Base-by-base conservation (phyloP, 257 asterid species). In the Gentiana macrophylla region DNA sequence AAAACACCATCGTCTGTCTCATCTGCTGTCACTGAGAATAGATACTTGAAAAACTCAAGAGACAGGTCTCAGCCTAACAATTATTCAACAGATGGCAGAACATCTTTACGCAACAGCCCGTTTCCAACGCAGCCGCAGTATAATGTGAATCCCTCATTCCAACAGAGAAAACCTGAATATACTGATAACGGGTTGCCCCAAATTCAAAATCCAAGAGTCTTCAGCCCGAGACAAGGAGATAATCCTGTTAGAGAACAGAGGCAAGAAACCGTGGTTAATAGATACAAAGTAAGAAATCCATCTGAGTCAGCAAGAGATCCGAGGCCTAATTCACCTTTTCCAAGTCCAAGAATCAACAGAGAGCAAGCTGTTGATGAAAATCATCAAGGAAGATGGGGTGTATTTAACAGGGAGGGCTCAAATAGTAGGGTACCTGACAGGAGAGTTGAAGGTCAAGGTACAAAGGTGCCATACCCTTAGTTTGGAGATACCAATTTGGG, bases 251-350 rank as follows among this genome's bases (percentile, higher is more conserved):
- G 38, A 9, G 72, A 64, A 55, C 74, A 67, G 61, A 67, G 55
- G 60, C 36, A 37, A 43, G 66, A 79, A 1, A 66, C 60, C n/a
- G 73, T 58, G 60, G 53, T 12, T 8, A 84, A 87, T 64, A 75
- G 89, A 63, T 87, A 84, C 80, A 76, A 64, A 75, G 74, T 57
- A 74, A 77, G 60, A 34, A 62, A 51, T 54, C 72, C 73, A 4
- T 53, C 72, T 37, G 77, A 61, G 59, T 38, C 73, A 45, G 65
- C 66, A 38, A 74, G 75, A 32, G 51, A 12, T 37, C 1, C 15
- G 10, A 51, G 55, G n/a, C 59, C 61, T 37, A 70, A 60, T 50
- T 32, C 71, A 38, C 59, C 58, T 4, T 35, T 52, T 49, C 60
- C 74, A 37, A 70, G 69, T 53, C 44, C 80, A 7, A 61, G 63